Conservation (phyloP, 371 early-diverging fungal species). For the Cokeromyces recurvatus region DNA sequence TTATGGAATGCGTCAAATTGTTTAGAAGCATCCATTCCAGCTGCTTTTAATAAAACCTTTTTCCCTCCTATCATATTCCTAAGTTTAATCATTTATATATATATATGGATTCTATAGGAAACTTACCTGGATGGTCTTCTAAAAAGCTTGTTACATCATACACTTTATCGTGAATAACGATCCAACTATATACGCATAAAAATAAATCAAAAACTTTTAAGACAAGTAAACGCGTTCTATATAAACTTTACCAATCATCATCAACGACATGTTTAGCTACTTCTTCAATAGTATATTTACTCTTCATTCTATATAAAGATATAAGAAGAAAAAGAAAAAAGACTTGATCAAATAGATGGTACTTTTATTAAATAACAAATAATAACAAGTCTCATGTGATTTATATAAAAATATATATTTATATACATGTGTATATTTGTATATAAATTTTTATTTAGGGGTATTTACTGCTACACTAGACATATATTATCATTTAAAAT, state of each 20-base stretch:
- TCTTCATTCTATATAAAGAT: not conserved
- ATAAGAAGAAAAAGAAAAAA: not conserved
- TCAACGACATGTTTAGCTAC: not conserved
- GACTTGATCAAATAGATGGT: too few relatives aligned
- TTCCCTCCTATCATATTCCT: conserved; percentile 26
- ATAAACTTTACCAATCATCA: not conserved
- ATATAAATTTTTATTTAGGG: too few relatives aligned
- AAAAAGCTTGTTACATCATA: conserved; percentile 80
- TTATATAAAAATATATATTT: too few relatives aligned
- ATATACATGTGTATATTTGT: too few relatives aligned
- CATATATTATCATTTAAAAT: too few relatives aligned
- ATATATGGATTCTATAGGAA: too few relatives aligned
- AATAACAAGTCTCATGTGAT: too few relatives aligned
- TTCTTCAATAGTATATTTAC: not conserved
- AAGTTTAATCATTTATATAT: not conserved
- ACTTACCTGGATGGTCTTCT: conserved; percentile 60
- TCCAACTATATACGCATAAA: conserved; percentile 60
- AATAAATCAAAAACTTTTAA: too few relatives aligned
- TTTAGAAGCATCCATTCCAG: conserved; percentile 85
- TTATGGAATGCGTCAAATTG: conserved; percentile 89
- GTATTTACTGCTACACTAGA: too few relatives aligned
- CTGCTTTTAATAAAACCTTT: conserved; percentile 74
- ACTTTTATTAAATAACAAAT: too few relatives aligned
- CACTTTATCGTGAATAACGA: conserved; percentile 73
- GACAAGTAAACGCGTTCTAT: too few relatives aligned